phyloP scores from a whole-genome alignment of 495 filamentous ascomycete species.

The Penicillium waksmanii region DNA sequence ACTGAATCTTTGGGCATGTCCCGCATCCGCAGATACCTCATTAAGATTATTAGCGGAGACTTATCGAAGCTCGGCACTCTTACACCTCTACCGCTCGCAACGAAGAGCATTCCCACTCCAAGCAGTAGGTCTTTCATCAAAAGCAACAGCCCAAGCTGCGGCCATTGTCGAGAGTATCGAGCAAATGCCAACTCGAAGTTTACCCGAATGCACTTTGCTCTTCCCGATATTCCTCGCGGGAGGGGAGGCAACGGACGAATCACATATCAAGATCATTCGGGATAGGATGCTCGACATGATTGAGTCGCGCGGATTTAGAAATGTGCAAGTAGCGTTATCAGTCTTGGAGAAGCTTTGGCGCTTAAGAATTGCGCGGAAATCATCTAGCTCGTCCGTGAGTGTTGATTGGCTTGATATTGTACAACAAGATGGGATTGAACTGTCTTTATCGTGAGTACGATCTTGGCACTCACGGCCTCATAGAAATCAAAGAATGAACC shows the following conservation, averaged over 20 bases:
- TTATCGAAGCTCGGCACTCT: constrained; percentile 17
- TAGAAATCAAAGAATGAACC: no score
- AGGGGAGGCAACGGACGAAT: constrained; percentile 14
- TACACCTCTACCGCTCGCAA: constrained; percentile 16
- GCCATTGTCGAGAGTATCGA: constrained; percentile 11
- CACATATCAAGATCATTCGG: constrained; percentile 16
- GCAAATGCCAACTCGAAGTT: constrained; percentile 17
- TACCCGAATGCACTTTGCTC: constrained; percentile 20
- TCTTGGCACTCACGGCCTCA: no score
- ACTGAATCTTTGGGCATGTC: constrained; percentile 11
- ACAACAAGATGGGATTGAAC: constrained; percentile 12
- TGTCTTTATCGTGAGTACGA: constrained; percentile 15
- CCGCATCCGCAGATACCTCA: constrained; percentile 9
- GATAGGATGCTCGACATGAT: constrained; percentile 21
- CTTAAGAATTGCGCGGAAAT: constrained; percentile 11
- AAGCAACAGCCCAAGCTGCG: constrained; percentile 6
- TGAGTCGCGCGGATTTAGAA: constrained; percentile 15
- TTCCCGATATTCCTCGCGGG: constrained; percentile 20
- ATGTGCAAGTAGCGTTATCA: constrained; percentile 17
- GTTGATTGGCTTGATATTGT: constrained; percentile 22
- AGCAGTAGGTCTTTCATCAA: constrained; percentile 3
- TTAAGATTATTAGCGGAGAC: constrained; percentile 15
- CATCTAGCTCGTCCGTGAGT: not conserved
- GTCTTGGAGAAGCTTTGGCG: constrained; percentile 21
- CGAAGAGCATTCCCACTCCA: constrained; percentile 1